Percentiles rank a stretch among this genome's conserved stretches.
Evolutionary conservation across 768 basidiomycete genomes (phyloP).

Genomic region (Termitomyces sp.): DNA sequence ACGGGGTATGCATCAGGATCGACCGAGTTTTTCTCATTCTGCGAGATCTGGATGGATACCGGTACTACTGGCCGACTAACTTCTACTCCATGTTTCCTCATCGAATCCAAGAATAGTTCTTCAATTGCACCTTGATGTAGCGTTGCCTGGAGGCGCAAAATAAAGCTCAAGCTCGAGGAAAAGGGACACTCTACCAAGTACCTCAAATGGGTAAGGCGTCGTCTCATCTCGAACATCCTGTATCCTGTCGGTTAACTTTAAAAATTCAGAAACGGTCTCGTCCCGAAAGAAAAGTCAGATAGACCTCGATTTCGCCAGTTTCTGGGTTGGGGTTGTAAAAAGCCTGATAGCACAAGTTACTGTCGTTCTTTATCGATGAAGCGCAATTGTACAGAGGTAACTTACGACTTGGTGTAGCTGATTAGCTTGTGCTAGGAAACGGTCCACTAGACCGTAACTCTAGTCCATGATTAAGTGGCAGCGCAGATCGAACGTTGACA

Average conservation of each 20-base stretch:
- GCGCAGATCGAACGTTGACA: not conserved
- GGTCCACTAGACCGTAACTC: slow-evolving; percentile 76
- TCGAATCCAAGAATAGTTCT: slow-evolving; percentile 51
- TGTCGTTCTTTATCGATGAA: not conserved
- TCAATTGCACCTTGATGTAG: slow-evolving; percentile 65
- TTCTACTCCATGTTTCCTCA: slow-evolving; percentile 39
- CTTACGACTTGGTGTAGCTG: slow-evolving; percentile 68
- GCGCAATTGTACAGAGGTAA: not conserved
- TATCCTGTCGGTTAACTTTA: slow-evolving; percentile 56
- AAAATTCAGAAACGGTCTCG: not conserved
- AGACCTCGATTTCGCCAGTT: slow-evolving; percentile 57
- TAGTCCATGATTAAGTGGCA: slow-evolving; percentile 18
- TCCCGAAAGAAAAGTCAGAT: slow-evolving; percentile 5
- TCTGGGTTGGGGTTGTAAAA: slow-evolving; percentile 65
- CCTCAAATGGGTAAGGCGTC: slow-evolving; percentile 72
- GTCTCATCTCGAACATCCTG: slow-evolving; percentile 57
- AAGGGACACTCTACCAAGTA: slow-evolving; percentile 16
- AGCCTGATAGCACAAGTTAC: slow-evolving; percentile 36
- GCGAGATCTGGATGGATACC: slow-evolving; percentile 39
- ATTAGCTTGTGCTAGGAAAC: slow-evolving; percentile 56
- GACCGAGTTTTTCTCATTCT: slow-evolving; percentile 34
- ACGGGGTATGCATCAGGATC: slow-evolving; percentile 36
- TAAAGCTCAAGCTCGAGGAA: not conserved
- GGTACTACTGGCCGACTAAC: slow-evolving; percentile 51
- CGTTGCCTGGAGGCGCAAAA: slow-evolving; percentile 35